A percentile compares a stretch with the other conserved stretches of the same genome.
These are phyloP conservation scores for Penicillium riverlandense DNA, from an alignment of 495 filamentous ascomycete genomes.

Conservation along the genomic window DNA sequence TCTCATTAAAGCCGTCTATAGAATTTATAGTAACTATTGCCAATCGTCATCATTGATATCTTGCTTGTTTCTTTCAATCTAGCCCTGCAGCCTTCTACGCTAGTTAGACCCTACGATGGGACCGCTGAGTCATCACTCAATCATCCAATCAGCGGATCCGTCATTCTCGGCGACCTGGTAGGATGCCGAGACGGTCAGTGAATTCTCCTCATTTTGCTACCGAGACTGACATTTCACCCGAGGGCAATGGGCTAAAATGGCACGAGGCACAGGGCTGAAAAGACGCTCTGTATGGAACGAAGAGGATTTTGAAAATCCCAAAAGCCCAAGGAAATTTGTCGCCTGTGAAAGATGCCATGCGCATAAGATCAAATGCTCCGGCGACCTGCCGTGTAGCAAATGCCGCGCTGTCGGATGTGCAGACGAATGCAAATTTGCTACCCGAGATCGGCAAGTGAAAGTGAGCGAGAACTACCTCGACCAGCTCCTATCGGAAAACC, in stretches of 20 bases:
- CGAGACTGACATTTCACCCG: too few species aligned
- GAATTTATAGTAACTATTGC: too few species aligned
- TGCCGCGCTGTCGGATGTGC: constrained; percentile 29
- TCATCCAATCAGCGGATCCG: too few species aligned
- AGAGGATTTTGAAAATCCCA: constrained; percentile 4
- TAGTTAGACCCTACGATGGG: too few species aligned
- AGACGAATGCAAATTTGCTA: constrained; percentile 31
- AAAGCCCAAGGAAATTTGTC: constrained; percentile 26
- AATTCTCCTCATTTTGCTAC: too few species aligned
- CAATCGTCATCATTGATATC: too few species aligned
- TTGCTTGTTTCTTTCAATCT: too few species aligned
- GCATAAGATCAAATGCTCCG: constrained; percentile 42
- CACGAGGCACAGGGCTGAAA: constrained; percentile 11
- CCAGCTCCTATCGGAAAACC: constrained; percentile 30
- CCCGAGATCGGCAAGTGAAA: constrained; percentile 36
- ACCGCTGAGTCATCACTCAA: too few species aligned
- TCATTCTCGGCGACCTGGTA: too few species aligned
- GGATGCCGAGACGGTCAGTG: too few species aligned
- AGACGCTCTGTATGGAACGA: not conserved
- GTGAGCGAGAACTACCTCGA: constrained; percentile 39
- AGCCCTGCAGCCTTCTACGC: too few species aligned
- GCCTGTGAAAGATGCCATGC: constrained; percentile 40
- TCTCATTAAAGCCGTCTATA: too few species aligned
- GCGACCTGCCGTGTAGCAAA: constrained; percentile 34
- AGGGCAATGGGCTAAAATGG: constrained; percentile 7